These are phyloP conservation scores for Dalbergia cultrata DNA, from an alignment of 306 rosid species.

Conservation along the genomic window DNA sequence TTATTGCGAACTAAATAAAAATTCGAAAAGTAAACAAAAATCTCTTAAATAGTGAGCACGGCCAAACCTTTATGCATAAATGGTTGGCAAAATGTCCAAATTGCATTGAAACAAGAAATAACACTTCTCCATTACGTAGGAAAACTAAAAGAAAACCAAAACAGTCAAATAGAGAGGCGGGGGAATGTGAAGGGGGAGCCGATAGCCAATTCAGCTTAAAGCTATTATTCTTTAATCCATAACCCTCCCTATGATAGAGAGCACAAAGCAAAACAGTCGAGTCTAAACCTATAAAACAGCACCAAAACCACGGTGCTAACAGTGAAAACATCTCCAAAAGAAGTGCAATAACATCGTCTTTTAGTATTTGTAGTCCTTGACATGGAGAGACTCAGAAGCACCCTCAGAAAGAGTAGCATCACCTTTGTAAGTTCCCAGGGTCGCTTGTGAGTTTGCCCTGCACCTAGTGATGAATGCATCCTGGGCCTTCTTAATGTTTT, in stretches of 20 bases:
- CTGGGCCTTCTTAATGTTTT: constrained; percentile 69
- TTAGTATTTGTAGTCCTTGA: constrained; percentile 72
- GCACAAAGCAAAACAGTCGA: not conserved
- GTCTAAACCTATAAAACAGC: constrained; percentile 20
- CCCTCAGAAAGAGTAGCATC: constrained; percentile 68
- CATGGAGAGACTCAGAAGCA: constrained; percentile 75
- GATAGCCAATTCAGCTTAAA: constrained; percentile 14
- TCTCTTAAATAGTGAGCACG: not conserved
- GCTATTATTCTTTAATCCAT: constrained; percentile 38
- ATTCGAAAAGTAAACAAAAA: not conserved
- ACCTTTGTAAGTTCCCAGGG: constrained; percentile 81
- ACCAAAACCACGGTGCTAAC: not conserved
- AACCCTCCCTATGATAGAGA: not conserved
- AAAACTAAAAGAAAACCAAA: not conserved
- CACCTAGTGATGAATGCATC: constrained; percentile 64
- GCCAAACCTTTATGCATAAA: not conserved
- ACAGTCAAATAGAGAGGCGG: not conserved
- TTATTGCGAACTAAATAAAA: not conserved
- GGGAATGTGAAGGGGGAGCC: not conserved
- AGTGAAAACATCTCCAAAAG: constrained; percentile 11
- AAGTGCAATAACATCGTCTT: not conserved
- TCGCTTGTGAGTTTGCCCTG: constrained; percentile 83
- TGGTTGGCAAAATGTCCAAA: not conserved
- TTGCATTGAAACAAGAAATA: constrained; percentile 27
- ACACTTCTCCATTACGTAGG: not conserved